Conservation (phyloP, 2,329 filamentous ascomycete species). For the Colletotrichum sp. region DNA sequence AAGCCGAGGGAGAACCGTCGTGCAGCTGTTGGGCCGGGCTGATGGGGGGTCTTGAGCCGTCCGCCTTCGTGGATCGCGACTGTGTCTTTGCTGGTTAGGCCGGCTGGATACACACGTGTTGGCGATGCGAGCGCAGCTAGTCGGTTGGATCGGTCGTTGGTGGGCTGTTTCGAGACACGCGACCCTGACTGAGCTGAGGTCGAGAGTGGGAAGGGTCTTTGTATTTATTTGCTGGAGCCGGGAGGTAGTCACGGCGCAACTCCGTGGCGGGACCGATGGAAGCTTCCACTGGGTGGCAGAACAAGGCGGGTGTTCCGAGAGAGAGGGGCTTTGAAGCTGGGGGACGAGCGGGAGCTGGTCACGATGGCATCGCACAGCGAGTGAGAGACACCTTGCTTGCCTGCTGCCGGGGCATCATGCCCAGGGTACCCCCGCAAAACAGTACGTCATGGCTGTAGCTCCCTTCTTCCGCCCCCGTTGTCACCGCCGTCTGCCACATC, state of each 20-base stretch:
- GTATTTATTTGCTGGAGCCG: neutral
- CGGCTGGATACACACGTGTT: neutral
- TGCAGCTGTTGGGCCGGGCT: neutral
- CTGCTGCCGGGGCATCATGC: neutral
- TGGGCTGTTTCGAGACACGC: neutral
- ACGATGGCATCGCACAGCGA: constrained; percentile 18
- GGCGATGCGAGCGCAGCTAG: neutral
- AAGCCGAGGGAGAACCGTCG: constrained; percentile 2
- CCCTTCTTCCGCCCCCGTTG: neutral
- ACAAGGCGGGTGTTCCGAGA: neutral
- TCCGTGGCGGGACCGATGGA: neutral
- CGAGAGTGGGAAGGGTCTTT: neutral
- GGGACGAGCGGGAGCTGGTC: neutral
- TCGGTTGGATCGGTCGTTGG: neutral
- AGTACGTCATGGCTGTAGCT: constrained; percentile 20
- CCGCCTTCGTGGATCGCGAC: neutral
- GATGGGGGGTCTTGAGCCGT: neutral
- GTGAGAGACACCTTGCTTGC: constrained; percentile 3
- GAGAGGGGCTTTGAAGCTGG: neutral
- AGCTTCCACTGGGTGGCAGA: neutral
- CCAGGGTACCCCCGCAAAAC: constrained; percentile 6
- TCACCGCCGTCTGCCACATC: neutral
- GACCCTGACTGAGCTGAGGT: neutral
- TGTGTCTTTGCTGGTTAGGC: neutral
- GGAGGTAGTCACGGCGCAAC: neutral